Evolutionary conservation across 2,329 filamentous ascomycete species (phyloP).

Genomic region (Pezizomycotina sp.): DNA sequence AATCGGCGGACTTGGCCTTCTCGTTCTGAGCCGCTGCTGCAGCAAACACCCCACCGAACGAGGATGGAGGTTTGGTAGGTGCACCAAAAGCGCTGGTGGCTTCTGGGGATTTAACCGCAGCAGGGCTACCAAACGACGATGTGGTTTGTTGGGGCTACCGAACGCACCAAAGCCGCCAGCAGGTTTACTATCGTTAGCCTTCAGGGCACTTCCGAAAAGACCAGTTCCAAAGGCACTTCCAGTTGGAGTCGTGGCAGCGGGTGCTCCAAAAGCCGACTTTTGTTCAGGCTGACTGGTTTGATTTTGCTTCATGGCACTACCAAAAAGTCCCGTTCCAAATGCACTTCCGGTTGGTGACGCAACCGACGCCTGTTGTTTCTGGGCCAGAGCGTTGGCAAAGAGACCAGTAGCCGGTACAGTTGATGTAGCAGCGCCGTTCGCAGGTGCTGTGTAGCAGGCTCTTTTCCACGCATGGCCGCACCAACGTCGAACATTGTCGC

Average conservation of each 20-base stretch:
- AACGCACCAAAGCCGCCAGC: no score
- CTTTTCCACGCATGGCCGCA: conserved; percentile 3
- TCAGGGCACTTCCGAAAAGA: conserved; percentile 15
- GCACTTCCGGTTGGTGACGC: conserved; percentile 7
- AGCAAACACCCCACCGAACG: conserved; percentile 6
- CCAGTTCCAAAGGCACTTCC: conserved; percentile 11
- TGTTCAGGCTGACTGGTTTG: conserved; percentile 13
- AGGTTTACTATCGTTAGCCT: no score
- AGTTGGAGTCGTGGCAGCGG: conserved; percentile 13
- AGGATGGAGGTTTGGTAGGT: conserved; percentile 3
- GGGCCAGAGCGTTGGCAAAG: conserved; percentile 9
- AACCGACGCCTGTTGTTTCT: not conserved
- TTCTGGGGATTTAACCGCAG: not conserved
- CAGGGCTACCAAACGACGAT: conserved; percentile 5
- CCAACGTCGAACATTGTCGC: conserved; percentile 17
- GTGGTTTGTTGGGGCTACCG: no score
- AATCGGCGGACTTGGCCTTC: conserved; percentile 5
- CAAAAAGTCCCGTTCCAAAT: conserved; percentile 15
- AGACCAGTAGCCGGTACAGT: conserved; percentile 12
- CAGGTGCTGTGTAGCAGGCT: conserved; percentile 3
- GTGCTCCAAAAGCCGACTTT: conserved; percentile 4
- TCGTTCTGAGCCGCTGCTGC: conserved; percentile 1
- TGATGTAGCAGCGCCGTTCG: conserved; percentile 6
- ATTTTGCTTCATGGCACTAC: conserved; percentile 14
- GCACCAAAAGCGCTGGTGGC: conserved; percentile 12